phyloP scores from a whole-genome alignment of 768 basidiomycete species.

The Tricholoma matsutake region DNA sequence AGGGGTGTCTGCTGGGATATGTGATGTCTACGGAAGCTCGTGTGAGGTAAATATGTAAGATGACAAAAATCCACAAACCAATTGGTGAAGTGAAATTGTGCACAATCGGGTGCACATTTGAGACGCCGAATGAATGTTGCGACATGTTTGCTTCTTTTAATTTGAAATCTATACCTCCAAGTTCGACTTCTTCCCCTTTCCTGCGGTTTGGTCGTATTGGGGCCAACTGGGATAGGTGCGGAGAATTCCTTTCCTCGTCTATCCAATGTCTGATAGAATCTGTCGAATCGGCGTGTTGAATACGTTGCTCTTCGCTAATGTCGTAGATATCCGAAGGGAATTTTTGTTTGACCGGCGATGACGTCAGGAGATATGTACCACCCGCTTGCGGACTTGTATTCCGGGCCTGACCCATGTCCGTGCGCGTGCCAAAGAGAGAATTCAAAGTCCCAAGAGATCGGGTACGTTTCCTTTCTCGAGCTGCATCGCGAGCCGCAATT shows the following conservation, averaged over 20 bases:
- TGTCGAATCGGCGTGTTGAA: conserved; percentile 16
- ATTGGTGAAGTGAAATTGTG: conserved; percentile 70
- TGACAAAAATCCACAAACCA: conserved; percentile 36
- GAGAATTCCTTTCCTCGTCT: conserved; percentile 31
- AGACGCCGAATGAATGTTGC: conserved; percentile 35
- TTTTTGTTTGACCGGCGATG: conserved; percentile 30
- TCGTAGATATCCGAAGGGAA: conserved; percentile 20
- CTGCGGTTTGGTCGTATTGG: conserved; percentile 42
- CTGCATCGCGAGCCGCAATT: conserved; percentile 50
- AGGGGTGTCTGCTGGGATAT: conserved; percentile 12
- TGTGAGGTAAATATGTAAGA: background rate
- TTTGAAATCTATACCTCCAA: conserved; percentile 28
- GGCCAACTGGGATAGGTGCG: conserved; percentile 21
- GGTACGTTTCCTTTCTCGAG: conserved; percentile 37
- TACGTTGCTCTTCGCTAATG: conserved; percentile 12
- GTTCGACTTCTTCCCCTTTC: conserved; percentile 34
- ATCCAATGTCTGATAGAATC: conserved; percentile 16
- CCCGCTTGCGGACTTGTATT: conserved; percentile 9
- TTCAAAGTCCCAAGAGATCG: conserved; percentile 25
- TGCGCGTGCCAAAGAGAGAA: conserved; percentile 17
- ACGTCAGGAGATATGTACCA: conserved; percentile 32
- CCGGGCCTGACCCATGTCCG: conserved; percentile 15
- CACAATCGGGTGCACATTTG: conserved; percentile 49
- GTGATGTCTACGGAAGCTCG: conserved; percentile 20
- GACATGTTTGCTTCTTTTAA: conserved; percentile 44